phyloP scores from a whole-genome alignment of 805 yeast genomes.

The Candida tammaniensis region DNA sequence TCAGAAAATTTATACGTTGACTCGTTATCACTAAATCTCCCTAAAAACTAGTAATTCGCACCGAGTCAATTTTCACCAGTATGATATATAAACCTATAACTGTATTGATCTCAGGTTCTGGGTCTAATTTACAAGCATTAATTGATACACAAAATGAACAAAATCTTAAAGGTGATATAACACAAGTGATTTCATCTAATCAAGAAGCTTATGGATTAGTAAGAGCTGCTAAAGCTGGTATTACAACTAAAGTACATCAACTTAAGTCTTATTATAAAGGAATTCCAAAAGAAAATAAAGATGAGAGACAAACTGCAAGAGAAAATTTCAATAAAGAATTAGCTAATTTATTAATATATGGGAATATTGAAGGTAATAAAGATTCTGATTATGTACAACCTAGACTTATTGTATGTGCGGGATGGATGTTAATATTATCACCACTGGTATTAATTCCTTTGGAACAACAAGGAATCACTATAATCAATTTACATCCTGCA shows the following conservation, averaged over 20 bases:
- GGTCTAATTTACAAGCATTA: slow-evolving; percentile 93
- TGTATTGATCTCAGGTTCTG: slow-evolving; percentile 91
- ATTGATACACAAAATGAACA: slow-evolving; percentile 62
- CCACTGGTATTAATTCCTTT: slow-evolving; percentile 70
- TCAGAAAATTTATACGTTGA: too few species aligned
- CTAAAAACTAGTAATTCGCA: slow-evolving; percentile 5
- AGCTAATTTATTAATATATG: slow-evolving; percentile 61
- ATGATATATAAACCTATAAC: slow-evolving; percentile 40
- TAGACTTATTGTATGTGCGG: slow-evolving; percentile 92
- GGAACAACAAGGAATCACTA: slow-evolving; percentile 59
- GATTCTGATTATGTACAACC: slow-evolving; percentile 50
- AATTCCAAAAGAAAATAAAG: slow-evolving; percentile 65
- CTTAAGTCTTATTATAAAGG: slow-evolving; percentile 73
- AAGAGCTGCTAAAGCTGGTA: slow-evolving; percentile 68
- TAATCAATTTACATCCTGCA: slow-evolving; percentile 95
- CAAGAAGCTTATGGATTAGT: slow-evolving; percentile 82
- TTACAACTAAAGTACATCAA: slow-evolving; percentile 69
- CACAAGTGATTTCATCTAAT: slow-evolving; percentile 81
- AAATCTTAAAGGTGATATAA: slow-evolving; percentile 52
- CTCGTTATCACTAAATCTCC: too few species aligned
- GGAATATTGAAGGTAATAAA: slow-evolving; percentile 33
- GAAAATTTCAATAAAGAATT: slow-evolving; percentile 74
- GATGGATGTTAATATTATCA: slow-evolving; percentile 94
- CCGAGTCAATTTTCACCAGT: slow-evolving; percentile 7
- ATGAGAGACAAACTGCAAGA: slow-evolving; percentile 59